A percentile compares a stretch with the other conserved stretches of the same genome.
These are phyloP conservation scores for Coccomyxa sp. DNA, from an alignment of 139 green algal species.

Conservation along the genomic window DNA sequence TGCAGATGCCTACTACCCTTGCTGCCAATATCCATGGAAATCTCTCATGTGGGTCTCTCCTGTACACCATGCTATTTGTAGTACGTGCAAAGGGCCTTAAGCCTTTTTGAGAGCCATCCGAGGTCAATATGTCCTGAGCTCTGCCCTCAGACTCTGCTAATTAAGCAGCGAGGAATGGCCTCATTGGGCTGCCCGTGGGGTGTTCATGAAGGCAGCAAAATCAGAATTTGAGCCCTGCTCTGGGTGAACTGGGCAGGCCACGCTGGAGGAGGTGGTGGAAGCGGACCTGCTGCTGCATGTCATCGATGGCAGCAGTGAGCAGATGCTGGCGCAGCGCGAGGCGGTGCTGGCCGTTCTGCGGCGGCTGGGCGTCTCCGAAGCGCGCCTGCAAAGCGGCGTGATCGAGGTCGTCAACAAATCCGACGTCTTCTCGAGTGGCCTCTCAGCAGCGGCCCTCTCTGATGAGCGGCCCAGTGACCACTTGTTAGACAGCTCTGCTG, in stretches of 20 bases:
- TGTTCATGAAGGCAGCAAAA: no score
- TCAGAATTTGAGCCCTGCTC: no score
- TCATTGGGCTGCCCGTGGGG: no score
- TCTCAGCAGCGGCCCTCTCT: not conserved
- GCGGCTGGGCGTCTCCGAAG: conserved; percentile 13
- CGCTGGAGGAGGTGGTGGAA: conserved; percentile 65
- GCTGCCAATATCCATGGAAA: not conserved
- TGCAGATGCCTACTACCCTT: not conserved
- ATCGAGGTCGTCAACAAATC: conserved; percentile 48
- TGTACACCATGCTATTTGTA: no score
- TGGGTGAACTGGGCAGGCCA: conserved; percentile 32
- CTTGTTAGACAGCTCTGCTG: not conserved
- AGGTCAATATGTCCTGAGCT: no score
- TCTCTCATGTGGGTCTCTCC: no score
- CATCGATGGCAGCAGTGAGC: conserved; percentile 45
- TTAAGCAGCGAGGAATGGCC: no score
- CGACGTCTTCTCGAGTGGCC: conserved; percentile 19
- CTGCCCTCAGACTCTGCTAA: no score
- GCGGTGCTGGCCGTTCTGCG: conserved; percentile 47
- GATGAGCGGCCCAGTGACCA: not conserved
- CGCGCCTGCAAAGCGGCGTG: conserved; percentile 15
- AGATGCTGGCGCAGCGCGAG: conserved; percentile 41
- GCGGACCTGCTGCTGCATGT: conserved; percentile 73
- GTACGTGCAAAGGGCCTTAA: no score
- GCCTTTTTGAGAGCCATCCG: no score